These are phyloP conservation scores for Scutellaria galericulata DNA, from an alignment of 257 asterid genomes.

Conservation along the genomic window DNA sequence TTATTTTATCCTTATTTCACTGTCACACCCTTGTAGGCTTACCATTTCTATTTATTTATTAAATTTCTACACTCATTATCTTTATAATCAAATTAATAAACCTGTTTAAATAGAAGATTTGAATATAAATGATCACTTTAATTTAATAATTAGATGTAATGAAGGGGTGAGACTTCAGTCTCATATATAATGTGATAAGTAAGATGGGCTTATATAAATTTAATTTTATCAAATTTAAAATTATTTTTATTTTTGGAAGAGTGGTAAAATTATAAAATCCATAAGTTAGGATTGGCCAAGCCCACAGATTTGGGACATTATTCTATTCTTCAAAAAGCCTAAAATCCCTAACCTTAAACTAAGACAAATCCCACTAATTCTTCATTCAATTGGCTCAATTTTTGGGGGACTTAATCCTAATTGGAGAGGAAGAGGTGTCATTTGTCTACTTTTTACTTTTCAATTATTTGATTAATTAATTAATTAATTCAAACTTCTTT, in stretches of 20 bases:
- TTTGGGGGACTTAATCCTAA: constrained; percentile 18
- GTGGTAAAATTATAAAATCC: no score
- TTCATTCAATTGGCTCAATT: constrained; percentile 30
- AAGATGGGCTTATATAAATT: no score
- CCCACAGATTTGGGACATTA: constrained; percentile 42
- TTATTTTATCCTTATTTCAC: background rate
- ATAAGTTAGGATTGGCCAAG: no score
- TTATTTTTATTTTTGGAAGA: no score
- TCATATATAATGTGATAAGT: no score
- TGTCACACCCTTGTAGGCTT: constrained; percentile 26
- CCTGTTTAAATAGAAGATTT: background rate
- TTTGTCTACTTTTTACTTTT: no score
- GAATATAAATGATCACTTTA: no score
- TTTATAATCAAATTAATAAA: no score
- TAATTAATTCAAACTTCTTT: background rate
- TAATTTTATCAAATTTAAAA: no score
- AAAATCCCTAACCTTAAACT: constrained; percentile 36
- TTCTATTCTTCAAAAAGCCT: constrained; percentile 26
- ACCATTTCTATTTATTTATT: background rate
- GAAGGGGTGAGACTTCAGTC: no score
- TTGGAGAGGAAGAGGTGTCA: constrained; percentile 29
- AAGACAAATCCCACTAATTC: constrained; percentile 38
- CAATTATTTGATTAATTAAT: background rate
- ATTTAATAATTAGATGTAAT: background rate
- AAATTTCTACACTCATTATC: background rate